A percentile compares a stretch with the other conserved stretches of the same genome.
These are phyloP conservation scores for Letharia lupina DNA, from an alignment of 495 filamentous ascomycete genomes.

Conservation along the genomic window DNA sequence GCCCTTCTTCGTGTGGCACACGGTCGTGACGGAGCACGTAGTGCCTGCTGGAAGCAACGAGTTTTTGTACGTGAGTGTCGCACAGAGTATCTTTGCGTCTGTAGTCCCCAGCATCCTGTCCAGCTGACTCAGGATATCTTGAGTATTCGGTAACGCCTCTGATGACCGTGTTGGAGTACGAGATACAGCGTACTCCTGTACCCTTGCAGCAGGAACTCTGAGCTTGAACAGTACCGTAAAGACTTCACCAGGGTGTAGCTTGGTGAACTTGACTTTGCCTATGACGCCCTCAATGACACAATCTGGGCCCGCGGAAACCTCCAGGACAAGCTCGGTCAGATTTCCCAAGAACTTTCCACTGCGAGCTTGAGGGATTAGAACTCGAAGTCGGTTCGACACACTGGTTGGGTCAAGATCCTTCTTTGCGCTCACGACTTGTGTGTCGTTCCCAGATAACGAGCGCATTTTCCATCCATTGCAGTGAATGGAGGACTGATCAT, in stretches of 20 bases:
- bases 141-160: slow-evolving; percentile 1
- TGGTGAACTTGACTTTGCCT: slow-evolving; percentile 5
- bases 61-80: slow-evolving; percentile 27
- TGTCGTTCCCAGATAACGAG: slow-evolving; percentile 14
- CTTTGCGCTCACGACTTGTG: slow-evolving; percentile 10
- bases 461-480: slow-evolving; percentile 30
- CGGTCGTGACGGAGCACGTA: slow-evolving; percentile 14
- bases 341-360: slow-evolving; percentile 14
- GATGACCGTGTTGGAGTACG: background rate
- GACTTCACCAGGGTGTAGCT: slow-evolving; percentile 21
- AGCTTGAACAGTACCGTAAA: slow-evolving; percentile 17
- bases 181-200: background rate
- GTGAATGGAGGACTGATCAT: slow-evolving; percentile 6
- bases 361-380: slow-evolving; percentile 20
- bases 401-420: slow-evolving; percentile 8
- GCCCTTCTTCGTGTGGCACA: slow-evolving; percentile 10
- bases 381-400: slow-evolving; percentile 17
- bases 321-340: slow-evolving; percentile 20
- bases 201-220: background rate
- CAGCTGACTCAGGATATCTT: slow-evolving; percentile 19
- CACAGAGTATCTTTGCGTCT: slow-evolving; percentile 21
- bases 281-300: slow-evolving; percentile 22
- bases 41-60: slow-evolving; percentile 23
- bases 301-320: slow-evolving; percentile 19
- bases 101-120: slow-evolving; percentile 22